Conservation (phyloP, 768 basidiomycete species). For the Rhizopogon salebrosus region DNA sequence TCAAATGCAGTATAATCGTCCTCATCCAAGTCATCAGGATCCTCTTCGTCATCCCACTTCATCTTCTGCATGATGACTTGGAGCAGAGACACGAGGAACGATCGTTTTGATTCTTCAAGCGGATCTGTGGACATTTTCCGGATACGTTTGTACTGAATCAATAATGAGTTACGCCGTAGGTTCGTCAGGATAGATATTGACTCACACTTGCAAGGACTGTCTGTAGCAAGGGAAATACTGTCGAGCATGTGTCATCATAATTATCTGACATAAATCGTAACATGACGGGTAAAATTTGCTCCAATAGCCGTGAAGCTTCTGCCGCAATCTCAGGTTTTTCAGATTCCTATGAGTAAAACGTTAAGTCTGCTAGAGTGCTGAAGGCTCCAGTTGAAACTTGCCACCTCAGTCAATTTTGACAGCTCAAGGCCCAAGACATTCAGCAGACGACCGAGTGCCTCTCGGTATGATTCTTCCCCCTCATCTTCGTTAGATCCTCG, state of each 20-base stretch:
- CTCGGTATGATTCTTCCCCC: slow-evolving; percentile 84
- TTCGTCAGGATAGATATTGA: neutral
- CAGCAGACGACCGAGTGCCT: slow-evolving; percentile 79
- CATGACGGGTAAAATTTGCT: slow-evolving; percentile 72
- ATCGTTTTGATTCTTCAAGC: slow-evolving; percentile 59
- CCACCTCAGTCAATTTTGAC: slow-evolving; percentile 72
- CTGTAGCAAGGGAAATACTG: slow-evolving; percentile 78
- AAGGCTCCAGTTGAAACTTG: slow-evolving; percentile 21
- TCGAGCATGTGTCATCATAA: slow-evolving; percentile 83
- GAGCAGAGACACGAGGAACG: slow-evolving; percentile 76
- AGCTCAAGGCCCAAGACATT: slow-evolving; percentile 81
- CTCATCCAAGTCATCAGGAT: slow-evolving; percentile 80
- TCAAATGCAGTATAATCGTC: slow-evolving; percentile 84
- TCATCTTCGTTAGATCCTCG: slow-evolving; percentile 75
- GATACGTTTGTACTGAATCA: slow-evolving; percentile 72
- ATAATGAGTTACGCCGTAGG: slow-evolving; percentile 2
- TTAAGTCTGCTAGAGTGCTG: slow-evolving; percentile 2
- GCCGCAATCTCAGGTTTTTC: slow-evolving; percentile 51
- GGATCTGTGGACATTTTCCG: slow-evolving; percentile 57
- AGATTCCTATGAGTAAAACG: slow-evolving; percentile 42
- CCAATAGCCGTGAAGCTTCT: slow-evolving; percentile 61
- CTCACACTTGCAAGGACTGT: slow-evolving; percentile 70
- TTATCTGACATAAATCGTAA: slow-evolving; percentile 87
- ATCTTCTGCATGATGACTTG: slow-evolving; percentile 80
- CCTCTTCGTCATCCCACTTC: slow-evolving; percentile 83